phyloP scores from a whole-genome alignment of 441 rosid species.

The Theobroma grandiflorum region DNA sequence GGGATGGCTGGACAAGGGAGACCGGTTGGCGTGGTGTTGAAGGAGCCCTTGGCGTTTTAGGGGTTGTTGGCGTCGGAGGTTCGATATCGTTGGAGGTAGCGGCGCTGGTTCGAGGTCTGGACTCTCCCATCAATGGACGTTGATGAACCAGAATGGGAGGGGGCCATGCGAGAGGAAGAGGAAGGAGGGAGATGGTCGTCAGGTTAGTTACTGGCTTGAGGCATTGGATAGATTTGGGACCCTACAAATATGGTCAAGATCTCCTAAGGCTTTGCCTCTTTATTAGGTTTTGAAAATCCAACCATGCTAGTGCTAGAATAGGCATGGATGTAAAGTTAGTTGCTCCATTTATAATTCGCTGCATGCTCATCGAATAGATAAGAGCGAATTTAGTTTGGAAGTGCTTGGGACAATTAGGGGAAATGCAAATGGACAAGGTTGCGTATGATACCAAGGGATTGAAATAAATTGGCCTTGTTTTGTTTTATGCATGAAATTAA shows the following conservation, averaged over 20 bases:
- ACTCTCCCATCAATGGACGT: constrained; percentile 66
- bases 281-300: not conserved
- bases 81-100: constrained; percentile 38
- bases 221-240: not conserved
- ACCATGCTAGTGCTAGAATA: not conserved
- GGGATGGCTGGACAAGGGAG: constrained; percentile 76
- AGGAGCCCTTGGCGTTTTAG: constrained; percentile 28
- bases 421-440: not conserved
- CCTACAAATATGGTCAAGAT: constrained; percentile 17
- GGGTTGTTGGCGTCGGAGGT: constrained; percentile 29
- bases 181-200: constrained; percentile 14
- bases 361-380: not conserved
- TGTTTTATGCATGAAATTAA: not conserved
- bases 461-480: not conserved
- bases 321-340: not conserved
- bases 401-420: not conserved
- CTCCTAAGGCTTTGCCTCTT: not conserved
- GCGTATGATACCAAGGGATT: not conserved
- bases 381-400: not conserved
- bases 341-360: not conserved
- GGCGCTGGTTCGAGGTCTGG: constrained; percentile 39
- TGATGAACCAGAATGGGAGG: constrained; percentile 32
- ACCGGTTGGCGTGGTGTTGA: constrained; percentile 37
- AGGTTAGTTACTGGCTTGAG: constrained; percentile 25
- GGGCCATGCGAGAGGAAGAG: constrained; percentile 36